Percentiles rank a stretch among this genome's conserved stretches.
phyloP scores from a whole-genome alignment of 1,284 basidiomycete genomes.

The Naganishia sp. region DNA sequence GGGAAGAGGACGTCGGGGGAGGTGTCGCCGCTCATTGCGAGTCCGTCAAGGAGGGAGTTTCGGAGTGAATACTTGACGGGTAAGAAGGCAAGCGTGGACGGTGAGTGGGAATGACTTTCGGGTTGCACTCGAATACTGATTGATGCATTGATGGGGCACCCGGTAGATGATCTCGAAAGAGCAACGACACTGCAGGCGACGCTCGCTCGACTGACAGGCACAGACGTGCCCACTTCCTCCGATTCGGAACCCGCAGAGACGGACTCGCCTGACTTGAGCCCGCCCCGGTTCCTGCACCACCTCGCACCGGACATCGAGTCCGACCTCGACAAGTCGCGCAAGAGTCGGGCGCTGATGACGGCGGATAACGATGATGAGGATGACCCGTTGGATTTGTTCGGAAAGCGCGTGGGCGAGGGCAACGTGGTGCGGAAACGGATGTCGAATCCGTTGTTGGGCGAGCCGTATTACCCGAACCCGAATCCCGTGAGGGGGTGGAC shows the following conservation, averaged over 20 bases:
- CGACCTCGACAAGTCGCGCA: conserved; percentile 11
- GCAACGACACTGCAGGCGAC: conserved; percentile 1
- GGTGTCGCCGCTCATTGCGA: conserved; percentile 9
- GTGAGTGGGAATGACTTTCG: not conserved
- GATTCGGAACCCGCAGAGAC: not conserved
- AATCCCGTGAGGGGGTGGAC: conserved; percentile 27
- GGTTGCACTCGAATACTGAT: not conserved
- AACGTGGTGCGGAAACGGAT: conserved; percentile 16
- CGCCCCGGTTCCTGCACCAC: conserved; percentile 22
- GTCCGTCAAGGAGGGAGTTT: conserved; percentile 21
- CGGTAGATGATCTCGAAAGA: not conserved
- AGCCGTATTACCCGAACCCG: conserved; percentile 33
- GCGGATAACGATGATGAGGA: conserved; percentile 7
- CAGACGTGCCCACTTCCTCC: not conserved
- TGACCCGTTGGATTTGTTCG: conserved; percentile 7
- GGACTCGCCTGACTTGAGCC: conserved; percentile 8
- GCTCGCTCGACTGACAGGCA: not conserved
- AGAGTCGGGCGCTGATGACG: not conserved
- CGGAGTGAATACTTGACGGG: conserved; percentile 29
- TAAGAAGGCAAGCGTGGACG: not conserved
- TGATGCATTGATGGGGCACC: no score
- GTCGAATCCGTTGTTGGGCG: conserved; percentile 29
- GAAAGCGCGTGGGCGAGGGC: not conserved
- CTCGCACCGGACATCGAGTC: conserved; percentile 13
- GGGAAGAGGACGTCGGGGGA: not conserved